Conservation (phyloP, 2,329 filamentous ascomycete genomes). For the Colletotrichum sp. region DNA sequence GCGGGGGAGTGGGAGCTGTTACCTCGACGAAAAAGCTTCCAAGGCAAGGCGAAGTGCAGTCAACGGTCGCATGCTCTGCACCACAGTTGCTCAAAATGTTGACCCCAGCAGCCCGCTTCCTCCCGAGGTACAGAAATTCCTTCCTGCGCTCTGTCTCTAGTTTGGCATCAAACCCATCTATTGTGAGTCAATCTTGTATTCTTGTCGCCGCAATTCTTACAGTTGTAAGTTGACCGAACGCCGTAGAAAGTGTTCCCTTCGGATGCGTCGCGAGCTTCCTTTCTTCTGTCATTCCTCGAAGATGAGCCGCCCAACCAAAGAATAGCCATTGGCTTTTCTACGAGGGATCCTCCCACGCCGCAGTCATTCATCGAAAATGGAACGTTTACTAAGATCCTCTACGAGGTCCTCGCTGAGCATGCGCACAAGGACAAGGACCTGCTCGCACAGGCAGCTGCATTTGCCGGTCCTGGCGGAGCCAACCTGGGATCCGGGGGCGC, state of each 20-base stretch:
- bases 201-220: background rate
- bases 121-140: slow-evolving; percentile 7
- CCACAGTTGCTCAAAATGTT: slow-evolving; percentile 31
- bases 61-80: background rate
- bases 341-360: slow-evolving; percentile 64
- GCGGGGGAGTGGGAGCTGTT: background rate
- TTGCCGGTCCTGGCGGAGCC: slow-evolving; percentile 62
- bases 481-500: slow-evolving; percentile 57
- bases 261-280: slow-evolving; percentile 45
- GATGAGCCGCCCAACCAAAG: slow-evolving; percentile 57
- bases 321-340: slow-evolving; percentile 65
- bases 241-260: slow-evolving; percentile 63
- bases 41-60: background rate
- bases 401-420: slow-evolving; percentile 60
- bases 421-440: slow-evolving; percentile 63
- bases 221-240: slow-evolving; percentile 13
- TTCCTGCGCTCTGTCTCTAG: slow-evolving; percentile 46
- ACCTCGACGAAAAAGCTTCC: slow-evolving; percentile 1
- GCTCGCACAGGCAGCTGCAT: slow-evolving; percentile 61
- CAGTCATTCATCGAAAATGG: slow-evolving; percentile 64
- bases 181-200: slow-evolving; percentile 46
- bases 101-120: slow-evolving; percentile 29
- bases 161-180: slow-evolving; percentile 55
- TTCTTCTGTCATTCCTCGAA: slow-evolving; percentile 66
- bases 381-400: slow-evolving; percentile 63